Evolutionary conservation across 2,329 filamentous ascomycete species (phyloP), one percentile per base, ranked within the genome.

Genomic region (Aspergillus sp.): DNA sequence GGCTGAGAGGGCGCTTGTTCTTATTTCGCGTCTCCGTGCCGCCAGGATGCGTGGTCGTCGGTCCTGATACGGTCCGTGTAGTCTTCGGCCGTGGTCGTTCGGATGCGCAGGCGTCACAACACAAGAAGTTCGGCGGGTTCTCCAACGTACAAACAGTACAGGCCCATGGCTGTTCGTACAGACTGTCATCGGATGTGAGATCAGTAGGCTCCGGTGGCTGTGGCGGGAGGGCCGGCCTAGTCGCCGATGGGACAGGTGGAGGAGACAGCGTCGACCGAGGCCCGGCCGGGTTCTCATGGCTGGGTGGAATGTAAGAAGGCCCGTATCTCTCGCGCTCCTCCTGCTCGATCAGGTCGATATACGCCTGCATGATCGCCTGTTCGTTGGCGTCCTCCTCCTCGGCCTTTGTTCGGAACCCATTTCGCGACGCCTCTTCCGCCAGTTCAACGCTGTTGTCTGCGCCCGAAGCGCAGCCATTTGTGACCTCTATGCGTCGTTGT

Each of bases 381-480:
- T 96, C 90, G 62, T 96, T 95, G 3, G 91, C 92, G 61, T 91
- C 87, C 50, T 96, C 91, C 68, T 95, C 89, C 59, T 95, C 90
- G 0, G 90, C 91, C 64, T 89, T 83, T 0, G 91, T 97, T 55
- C 81, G 83, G 75, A 95, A 93, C 0, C 91, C 89, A 58, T 88
- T 88, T 52, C 78, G 78, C 5, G 84, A 84, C 34, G 87, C 88
- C 34, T 89, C 81, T 44, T 85, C 81, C 3, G 80, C 80, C 17
- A 92, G 83, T 64, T 87, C 82, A n/a, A 78, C 75, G 43, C 86
- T 85, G 56, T 84, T 82, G 44, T 83, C 81, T 32, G 82, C 86
- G 11, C 84, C 85, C 52, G 87, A 91, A 21, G 84, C 91, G 69
- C 93, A 97, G 2, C 90, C 90, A 54, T 83, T 79, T 17, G 87